Evolutionary conservation across 2,329 filamentous ascomycete genomes (phyloP), one percentile per base, ranked within the genome.

Genomic region (Aspergillus sp.): DNA sequence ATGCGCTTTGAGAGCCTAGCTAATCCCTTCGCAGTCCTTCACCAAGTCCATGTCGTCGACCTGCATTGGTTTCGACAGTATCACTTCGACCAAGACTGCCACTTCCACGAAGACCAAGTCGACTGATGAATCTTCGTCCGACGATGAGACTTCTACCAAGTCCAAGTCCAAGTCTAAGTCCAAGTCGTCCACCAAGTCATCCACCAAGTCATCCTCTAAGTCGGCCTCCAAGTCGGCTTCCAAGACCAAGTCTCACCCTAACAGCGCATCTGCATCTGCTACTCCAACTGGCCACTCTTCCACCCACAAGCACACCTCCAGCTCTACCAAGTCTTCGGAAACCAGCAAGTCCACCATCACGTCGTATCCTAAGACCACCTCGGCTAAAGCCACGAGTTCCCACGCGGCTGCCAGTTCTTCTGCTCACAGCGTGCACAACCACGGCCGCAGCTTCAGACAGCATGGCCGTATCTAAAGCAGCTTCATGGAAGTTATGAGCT

Each of bases 21-120:
- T 36, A 13, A 36, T 0, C 47, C 1, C 13, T n/a, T 49, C 25
- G 13, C 12, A 59, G 57, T 53, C 52, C 19, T 15, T 55, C 43
- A 55, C 57, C 38, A 25, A 52, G 25, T 23, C 57, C 32, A 25
- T 59, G 39, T 41, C 50, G 19, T 38, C 51, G 15, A 55, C 41
- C 15, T 59, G 57, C 36, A 48, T 55, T 19, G 51, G 49, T 13
- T 59, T 59, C 32, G 57, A 43, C 30, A 55, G 52, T 55, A 45
- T 52, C 12, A 55, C 57, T 5, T 48, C 43, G 2, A 51, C 55
- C 47, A 39, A 48, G 32, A 50, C 55, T 9, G 50, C 30, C 45
- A 57, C 47, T 1, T 50, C 47, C 25, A n/a, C 28, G 47, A 50
- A 32, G 28, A 50, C 47, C 47, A 17, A 25, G 7, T 19, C 55